Base-by-base conservation (phyloP, 345 rosid species). In the Gossypium rotundifolium region DNA sequence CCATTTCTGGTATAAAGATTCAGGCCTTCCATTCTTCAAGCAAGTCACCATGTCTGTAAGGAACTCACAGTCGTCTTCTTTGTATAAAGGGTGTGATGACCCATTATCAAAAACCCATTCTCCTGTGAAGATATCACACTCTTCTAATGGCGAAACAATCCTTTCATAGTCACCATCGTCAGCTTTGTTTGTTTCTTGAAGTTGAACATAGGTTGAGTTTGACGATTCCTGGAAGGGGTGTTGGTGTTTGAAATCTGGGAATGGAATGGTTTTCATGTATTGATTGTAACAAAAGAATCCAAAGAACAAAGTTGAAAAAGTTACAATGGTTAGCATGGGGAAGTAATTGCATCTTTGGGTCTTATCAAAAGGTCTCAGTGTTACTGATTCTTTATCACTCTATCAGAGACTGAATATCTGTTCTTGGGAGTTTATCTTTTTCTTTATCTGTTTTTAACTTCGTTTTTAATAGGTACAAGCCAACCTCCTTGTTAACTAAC, bases 1-100 rank as follows among this genome's bases (percentile, higher is more conserved):
- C 99, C 98, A 95, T 52, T 85, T 87, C 90, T 94, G 95, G 76
- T 85, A 92, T 73, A 77, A 42, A 9, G 94, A 89, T 73, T 95
- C 94, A 60, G 85, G 87, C 77, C 99, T 90, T 23, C 97, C 97
- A 73, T 95, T 91, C 81, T 88, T 83, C 49, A 85, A 79, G 75
- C 97, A 95, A 7, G 87, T 80, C 58, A 84, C 93, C 81, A 88
- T 91, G 63, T 87, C 88, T 0, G 93, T 73, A 12, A 89, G 81
- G 61, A 85, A 89, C 81, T 88, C 87, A 48, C 98, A 92, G 65
- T 93, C 90, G 2, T 85, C 87, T 83, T 91, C 98, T 79, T 80
- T 84, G 80, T 93, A 94, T 64, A 88, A 74, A 63, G 96, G 98
- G 48, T 82, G 84, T 2, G 91, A 83, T 51, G 54, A 51, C 6